phyloP scores from a whole-genome alignment of 495 filamentous ascomycete species.

The Filosporella fistucella region DNA sequence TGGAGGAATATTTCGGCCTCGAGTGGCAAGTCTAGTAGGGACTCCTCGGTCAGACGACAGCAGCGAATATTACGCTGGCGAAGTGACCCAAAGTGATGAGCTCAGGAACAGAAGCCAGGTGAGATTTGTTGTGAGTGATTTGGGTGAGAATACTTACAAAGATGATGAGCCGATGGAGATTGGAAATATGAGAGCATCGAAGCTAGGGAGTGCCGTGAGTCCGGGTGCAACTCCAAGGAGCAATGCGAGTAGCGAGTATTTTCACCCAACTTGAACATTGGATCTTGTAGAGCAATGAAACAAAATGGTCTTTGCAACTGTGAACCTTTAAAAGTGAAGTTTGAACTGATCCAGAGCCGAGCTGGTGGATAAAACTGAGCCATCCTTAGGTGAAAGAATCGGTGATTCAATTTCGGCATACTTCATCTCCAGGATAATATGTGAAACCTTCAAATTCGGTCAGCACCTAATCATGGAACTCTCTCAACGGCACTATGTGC shows the following conservation, averaged over 20 bases:
- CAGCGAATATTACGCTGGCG: conserved; percentile 10
- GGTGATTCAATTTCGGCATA: no score
- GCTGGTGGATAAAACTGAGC: no score
- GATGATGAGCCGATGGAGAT: conserved; percentile 14
- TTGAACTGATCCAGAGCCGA: no score
- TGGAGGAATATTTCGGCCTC: conserved; percentile 20
- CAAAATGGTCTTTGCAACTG: no score
- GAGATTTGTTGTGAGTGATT: conserved; percentile 16
- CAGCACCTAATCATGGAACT: no score
- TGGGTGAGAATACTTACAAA: conserved; percentile 11
- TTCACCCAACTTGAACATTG: not conserved
- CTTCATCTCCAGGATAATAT: no score
- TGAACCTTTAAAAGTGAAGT: no score
- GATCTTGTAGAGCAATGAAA: no score
- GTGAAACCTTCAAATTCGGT: no score
- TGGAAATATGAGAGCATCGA: conserved; percentile 6
- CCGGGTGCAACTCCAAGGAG: conserved; percentile 3
- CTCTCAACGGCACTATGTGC: no score
- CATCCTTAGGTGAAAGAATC: no score
- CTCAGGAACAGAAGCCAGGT: conserved; percentile 4
- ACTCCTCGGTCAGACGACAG: conserved; percentile 15
- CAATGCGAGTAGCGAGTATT: conserved; percentile 8
- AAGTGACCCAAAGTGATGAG: not conserved
- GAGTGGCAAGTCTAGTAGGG: conserved; percentile 1
- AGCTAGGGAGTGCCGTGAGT: conserved; percentile 12